phyloP scores from a whole-genome alignment of 768 basidiomycete species.

The Cystobasidium onofrii region DNA sequence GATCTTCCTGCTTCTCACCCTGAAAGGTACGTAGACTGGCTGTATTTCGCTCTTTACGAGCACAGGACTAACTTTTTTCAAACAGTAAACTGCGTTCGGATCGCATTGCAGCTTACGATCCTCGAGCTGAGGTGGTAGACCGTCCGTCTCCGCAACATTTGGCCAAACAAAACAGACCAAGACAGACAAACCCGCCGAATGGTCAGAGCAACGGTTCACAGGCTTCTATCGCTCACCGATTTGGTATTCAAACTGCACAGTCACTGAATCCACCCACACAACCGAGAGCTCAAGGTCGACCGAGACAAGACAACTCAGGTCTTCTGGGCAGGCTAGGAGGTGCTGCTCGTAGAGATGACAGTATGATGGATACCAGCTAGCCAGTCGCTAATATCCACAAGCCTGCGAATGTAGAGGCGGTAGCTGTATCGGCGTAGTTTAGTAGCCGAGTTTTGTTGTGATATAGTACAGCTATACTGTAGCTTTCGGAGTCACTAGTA shows the following conservation, averaged over 20 bases:
- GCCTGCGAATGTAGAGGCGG: too few relatives aligned
- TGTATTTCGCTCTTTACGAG: too few relatives aligned
- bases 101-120: background rate
- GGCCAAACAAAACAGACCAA: background rate
- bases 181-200: background rate
- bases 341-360: background rate
- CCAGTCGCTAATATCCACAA: background rate
- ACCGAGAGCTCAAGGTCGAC: background rate
- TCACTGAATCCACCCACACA: background rate
- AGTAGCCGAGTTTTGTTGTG: too few relatives aligned
- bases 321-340: background rate
- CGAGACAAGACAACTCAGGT: background rate
- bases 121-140: background rate
- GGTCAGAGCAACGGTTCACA: background rate
- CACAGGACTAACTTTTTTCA: too few relatives aligned
- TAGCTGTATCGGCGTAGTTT: too few relatives aligned
- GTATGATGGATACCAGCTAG: background rate
- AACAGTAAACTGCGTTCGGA: slow-evolving; percentile 20
- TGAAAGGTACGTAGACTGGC: background rate
- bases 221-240: background rate
- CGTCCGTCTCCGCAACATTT: background rate
- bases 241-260: background rate
- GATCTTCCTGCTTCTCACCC: background rate
- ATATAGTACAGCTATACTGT: too few relatives aligned
- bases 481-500: too few relatives aligned